Conservation (phyloP, 2,329 filamentous ascomycete genomes). For the Epichloe glyceriae region DNA sequence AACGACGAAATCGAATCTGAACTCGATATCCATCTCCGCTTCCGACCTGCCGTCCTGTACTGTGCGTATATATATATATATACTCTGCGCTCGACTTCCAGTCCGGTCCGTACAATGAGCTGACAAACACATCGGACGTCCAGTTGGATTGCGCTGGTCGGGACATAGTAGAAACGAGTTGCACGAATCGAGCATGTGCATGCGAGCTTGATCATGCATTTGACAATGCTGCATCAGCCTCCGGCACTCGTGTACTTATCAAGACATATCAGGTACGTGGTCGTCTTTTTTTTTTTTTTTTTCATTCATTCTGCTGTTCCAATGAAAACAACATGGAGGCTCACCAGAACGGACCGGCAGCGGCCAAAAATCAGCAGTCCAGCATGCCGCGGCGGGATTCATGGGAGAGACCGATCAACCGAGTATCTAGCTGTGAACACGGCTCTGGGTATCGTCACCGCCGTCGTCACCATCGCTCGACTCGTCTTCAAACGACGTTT, state of each 20-base stretch:
- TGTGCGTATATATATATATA: background rate
- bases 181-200: background rate
- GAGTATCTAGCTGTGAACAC: conserved; percentile 1
- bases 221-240: conserved; percentile 1
- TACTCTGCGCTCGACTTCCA: background rate
- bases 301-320: background rate
- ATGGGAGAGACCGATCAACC: background rate
- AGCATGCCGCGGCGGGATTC: background rate
- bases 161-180: background rate
- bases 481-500: conserved; percentile 17
- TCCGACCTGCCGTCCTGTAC: conserved; percentile 1
- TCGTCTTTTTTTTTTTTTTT: no score
- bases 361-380: conserved; percentile 1
- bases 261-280: conserved; percentile 1
- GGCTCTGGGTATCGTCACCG: conserved; percentile 14
- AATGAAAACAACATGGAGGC: background rate
- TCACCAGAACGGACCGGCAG: background rate
- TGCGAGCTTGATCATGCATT: conserved; percentile 2
- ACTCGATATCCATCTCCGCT: background rate
- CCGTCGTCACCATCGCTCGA: conserved; percentile 23
- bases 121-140: background rate
- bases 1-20: background rate
- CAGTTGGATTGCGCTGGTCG: background rate
- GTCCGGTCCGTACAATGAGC: no score
- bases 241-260: background rate